These are phyloP conservation scores for Hypericum perforatum DNA, from an alignment of 345 rosid genomes.

Conservation along the genomic window DNA sequence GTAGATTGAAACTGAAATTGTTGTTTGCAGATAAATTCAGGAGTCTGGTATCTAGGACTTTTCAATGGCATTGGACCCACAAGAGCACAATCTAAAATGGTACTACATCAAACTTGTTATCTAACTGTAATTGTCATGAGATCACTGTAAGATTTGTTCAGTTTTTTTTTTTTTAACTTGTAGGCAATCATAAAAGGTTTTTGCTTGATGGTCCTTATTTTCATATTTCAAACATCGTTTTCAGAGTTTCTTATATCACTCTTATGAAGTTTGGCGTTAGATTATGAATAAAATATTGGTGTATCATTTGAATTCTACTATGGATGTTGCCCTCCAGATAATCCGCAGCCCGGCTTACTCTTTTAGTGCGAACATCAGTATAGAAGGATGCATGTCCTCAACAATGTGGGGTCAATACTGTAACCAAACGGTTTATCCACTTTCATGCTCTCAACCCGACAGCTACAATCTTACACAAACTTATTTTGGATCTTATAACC, in stretches of 20 bases:
- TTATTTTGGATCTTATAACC: slow-evolving; percentile 12
- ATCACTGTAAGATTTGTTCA: neutral
- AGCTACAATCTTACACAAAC: slow-evolving; percentile 21
- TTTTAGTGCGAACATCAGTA: slow-evolving; percentile 69
- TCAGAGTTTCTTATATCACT: no score
- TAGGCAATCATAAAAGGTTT: neutral
- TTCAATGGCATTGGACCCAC: slow-evolving; percentile 83
- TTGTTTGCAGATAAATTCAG: slow-evolving; percentile 61
- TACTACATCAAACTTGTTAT: slow-evolving; percentile 20
- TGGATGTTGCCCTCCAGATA: slow-evolving; percentile 45
- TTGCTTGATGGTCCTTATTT: neutral
- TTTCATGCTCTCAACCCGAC: slow-evolving; percentile 48
- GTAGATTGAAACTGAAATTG: slow-evolving; percentile 6
- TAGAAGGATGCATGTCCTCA: slow-evolving; percentile 74
- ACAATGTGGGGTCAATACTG: slow-evolving; percentile 76
- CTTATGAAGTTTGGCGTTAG: no score
- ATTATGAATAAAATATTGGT: no score
- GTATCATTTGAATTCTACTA: slow-evolving; percentile 3
- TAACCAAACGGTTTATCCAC: slow-evolving; percentile 64
- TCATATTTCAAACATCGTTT: neutral
- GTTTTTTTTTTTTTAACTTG: neutral
- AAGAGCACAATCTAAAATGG: slow-evolving; percentile 90
- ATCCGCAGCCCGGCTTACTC: slow-evolving; percentile 55
- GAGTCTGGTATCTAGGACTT: slow-evolving; percentile 84
- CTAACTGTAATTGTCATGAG: neutral